These are phyloP conservation scores for Camellia sinensis DNA, from an alignment of 148 eudicot species.

Conservation along the genomic window DNA sequence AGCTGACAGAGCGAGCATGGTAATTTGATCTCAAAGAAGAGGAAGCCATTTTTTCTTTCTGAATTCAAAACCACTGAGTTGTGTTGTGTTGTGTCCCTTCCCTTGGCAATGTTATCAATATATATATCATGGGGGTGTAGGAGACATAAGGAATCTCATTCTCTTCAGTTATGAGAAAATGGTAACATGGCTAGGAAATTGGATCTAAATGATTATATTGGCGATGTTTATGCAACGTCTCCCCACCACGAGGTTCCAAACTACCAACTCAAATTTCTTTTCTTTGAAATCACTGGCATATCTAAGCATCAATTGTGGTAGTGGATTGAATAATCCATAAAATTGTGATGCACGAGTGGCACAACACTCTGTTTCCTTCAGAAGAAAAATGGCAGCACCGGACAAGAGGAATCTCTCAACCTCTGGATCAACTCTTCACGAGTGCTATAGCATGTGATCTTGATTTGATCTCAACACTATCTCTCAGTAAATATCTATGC, in stretches of 20 bases:
- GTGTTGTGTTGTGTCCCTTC: no score
- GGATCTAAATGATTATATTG: neutral
- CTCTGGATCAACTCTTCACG: no score
- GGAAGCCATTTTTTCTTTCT: conserved; percentile 8
- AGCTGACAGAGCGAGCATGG: conserved; percentile 28
- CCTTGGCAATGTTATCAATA: no score
- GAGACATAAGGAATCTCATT: conserved; percentile 10
- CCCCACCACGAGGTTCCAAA: neutral
- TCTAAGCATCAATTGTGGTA: neutral
- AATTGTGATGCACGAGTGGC: no score
- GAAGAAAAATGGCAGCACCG: no score
- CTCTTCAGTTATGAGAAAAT: neutral
- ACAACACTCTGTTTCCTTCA: no score
- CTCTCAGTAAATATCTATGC: no score
- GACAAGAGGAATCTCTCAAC: no score
- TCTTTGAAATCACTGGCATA: neutral
- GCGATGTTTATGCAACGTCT: neutral
- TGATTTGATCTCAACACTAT: neutral
- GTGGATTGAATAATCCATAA: no score
- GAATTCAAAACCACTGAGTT: no score
- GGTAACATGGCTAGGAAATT: neutral
- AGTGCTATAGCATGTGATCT: neutral
- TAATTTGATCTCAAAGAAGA: conserved; percentile 9
- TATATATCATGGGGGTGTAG: neutral
- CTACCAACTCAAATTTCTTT: neutral